Conservation (phyloP, 108 stramenopile species). For the Epithemia pelagica region DNA sequence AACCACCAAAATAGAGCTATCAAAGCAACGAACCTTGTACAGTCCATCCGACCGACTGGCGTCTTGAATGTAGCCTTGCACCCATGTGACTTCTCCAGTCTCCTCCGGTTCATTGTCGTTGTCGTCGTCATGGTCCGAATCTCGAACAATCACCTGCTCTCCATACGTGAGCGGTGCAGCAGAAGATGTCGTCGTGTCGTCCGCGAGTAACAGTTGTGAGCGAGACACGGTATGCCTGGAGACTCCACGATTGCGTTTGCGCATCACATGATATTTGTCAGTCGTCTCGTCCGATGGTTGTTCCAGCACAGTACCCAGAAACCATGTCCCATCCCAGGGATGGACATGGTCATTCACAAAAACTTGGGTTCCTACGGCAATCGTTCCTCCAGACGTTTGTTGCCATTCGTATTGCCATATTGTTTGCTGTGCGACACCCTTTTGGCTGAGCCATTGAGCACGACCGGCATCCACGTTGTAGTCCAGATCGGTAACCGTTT, state of each 20-base stretch:
- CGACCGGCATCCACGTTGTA: slow-evolving; percentile 22
- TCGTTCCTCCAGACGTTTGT: not conserved
- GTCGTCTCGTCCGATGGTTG: too few species aligned
- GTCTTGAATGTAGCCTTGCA: not conserved
- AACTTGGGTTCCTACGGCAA: not conserved
- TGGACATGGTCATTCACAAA: not conserved
- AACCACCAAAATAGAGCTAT: not conserved
- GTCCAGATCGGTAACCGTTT: slow-evolving; percentile 6
- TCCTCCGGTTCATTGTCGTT: not conserved
- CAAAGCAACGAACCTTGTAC: not conserved
- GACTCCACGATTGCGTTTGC: too few species aligned
- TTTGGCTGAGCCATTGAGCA: not conserved
- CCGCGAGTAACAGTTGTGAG: too few species aligned
- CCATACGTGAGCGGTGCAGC: too few species aligned
- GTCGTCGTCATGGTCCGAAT: too few species aligned
- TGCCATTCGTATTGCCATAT: not conserved
- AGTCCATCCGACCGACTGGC: not conserved
- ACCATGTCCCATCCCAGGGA: not conserved
- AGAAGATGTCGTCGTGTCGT: too few species aligned
- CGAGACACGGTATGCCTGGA: too few species aligned
- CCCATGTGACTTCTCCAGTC: too few species aligned
- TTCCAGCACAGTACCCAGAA: not conserved
- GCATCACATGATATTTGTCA: too few species aligned
- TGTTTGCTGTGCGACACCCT: not conserved
- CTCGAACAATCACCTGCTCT: too few species aligned